These are phyloP conservation scores for Fagopyrum homotropicum DNA, from an alignment of 148 eudicot genomes.

Conservation along the genomic window DNA sequence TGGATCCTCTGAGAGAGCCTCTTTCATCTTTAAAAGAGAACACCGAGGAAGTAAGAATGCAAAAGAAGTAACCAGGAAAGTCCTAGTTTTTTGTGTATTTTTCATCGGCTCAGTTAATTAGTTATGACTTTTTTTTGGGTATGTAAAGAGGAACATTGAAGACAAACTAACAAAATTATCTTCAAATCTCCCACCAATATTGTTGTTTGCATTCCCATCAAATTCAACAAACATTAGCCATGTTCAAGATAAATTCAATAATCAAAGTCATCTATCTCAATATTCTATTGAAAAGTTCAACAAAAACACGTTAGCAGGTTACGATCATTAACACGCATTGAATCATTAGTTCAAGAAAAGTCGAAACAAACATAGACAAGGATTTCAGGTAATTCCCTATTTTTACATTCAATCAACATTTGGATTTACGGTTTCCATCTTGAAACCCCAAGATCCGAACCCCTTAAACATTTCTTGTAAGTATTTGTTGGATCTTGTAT, in stretches of 20 bases:
- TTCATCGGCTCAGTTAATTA: background rate
- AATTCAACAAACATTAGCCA: background rate
- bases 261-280: too few relatives aligned
- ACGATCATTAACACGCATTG: background rate
- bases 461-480: too few relatives aligned
- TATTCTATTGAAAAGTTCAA: background rate
- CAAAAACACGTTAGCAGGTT: background rate
- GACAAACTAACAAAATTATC: too few relatives aligned
- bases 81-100: background rate
- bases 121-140: background rate
- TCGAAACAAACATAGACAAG: too few relatives aligned
- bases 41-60: conserved; percentile 41
- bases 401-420: too few relatives aligned
- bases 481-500: too few relatives aligned
- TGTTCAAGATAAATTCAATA: background rate
- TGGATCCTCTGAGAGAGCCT: conserved; percentile 51
- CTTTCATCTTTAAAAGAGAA: conserved; percentile 59
- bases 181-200: background rate
- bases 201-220: background rate
- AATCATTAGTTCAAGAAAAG: too few relatives aligned
- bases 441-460: too few relatives aligned
- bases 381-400: too few relatives aligned
- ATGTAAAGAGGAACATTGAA: background rate
- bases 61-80: conserved; percentile 25
- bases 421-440: too few relatives aligned